Evolutionary conservation across 108 stramenopile species (phyloP).

Genomic region (Fistulifera solaris): DNA sequence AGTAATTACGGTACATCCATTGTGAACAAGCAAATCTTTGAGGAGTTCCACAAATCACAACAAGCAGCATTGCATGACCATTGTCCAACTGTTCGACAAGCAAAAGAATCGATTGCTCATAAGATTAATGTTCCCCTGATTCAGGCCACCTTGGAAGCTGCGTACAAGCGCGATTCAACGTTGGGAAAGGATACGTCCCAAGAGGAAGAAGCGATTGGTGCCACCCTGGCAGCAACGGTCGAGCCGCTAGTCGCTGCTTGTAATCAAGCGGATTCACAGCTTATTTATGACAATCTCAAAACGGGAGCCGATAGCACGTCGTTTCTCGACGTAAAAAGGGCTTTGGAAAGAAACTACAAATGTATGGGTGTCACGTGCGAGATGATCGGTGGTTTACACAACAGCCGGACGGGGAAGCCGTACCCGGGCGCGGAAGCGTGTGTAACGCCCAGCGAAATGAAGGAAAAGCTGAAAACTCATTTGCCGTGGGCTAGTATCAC

Average conservation of each 20-base stretch:
- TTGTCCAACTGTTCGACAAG: constrained; percentile 31
- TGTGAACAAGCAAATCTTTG: constrained; percentile 15
- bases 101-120: constrained; percentile 23
- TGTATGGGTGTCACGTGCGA: constrained; percentile 35
- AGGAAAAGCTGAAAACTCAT: too few species aligned
- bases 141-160: constrained; percentile 46
- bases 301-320: constrained; percentile 22
- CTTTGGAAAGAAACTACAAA: constrained; percentile 39
- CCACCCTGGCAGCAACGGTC: constrained; percentile 48
- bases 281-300: constrained; percentile 38
- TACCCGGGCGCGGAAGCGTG: constrained; percentile 30
- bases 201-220: constrained; percentile 43
- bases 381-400: constrained; percentile 40
- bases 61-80: constrained; percentile 24
- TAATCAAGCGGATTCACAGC: constrained; percentile 25
- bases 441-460: neutral
- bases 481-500: too few species aligned
- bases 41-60: constrained; percentile 33
- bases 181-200: constrained; percentile 18
- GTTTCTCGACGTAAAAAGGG: constrained; percentile 22
- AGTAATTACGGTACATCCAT: constrained; percentile 10
- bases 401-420: constrained; percentile 10
- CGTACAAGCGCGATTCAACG: constrained; percentile 31
- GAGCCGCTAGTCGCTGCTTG: constrained; percentile 38
- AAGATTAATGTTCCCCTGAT: constrained; percentile 47